These are phyloP conservation scores for Aspergillus carlsbadensis DNA, from an alignment of 495 filamentous ascomycete genomes.

Conservation along the genomic window DNA sequence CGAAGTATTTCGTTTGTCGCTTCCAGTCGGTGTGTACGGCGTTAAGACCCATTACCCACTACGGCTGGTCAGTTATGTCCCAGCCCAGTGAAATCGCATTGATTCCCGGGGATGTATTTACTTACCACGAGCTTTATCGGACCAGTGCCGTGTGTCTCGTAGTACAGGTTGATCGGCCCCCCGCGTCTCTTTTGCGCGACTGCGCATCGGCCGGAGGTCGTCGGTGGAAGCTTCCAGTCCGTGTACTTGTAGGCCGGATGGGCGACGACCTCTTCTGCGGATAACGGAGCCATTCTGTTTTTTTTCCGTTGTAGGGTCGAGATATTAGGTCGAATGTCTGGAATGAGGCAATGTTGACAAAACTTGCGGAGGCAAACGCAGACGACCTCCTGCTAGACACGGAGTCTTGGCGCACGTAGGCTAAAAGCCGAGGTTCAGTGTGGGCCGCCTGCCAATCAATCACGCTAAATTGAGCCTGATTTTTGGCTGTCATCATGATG, in stretches of 20 bases:
- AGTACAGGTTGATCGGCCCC: slow-evolving; percentile 68
- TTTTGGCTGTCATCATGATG: too few relatives aligned
- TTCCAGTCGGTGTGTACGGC: slow-evolving; percentile 59
- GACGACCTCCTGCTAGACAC: too few relatives aligned
- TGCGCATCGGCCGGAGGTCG: slow-evolving; percentile 52
- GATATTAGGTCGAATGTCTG: too few relatives aligned
- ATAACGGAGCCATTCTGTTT: slow-evolving; percentile 31
- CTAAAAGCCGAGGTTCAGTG: too few relatives aligned
- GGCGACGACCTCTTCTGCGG: slow-evolving; percentile 41
- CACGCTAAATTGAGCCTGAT: too few relatives aligned
- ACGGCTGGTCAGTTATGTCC: not conserved
- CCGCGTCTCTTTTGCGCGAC: slow-evolving; percentile 62
- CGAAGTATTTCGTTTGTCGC: slow-evolving; percentile 73
- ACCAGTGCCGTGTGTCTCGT: slow-evolving; percentile 77
- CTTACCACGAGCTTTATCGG: slow-evolving; percentile 68
- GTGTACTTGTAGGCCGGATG: slow-evolving; percentile 52
- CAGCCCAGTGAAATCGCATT: too few relatives aligned
- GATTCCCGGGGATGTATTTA: too few relatives aligned
- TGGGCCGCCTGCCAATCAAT: too few relatives aligned
- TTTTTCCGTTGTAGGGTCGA: not conserved
- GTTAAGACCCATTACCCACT: slow-evolving; percentile 35
- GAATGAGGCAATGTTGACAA: not conserved
- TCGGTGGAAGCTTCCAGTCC: slow-evolving; percentile 65
- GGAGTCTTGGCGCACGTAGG: too few relatives aligned
- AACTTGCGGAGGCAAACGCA: not conserved